Evolutionary conservation across 2,329 filamentous ascomycete species (phyloP), one percentile per base, ranked within the genome.

Genomic region (Claviceps fusiformis): DNA sequence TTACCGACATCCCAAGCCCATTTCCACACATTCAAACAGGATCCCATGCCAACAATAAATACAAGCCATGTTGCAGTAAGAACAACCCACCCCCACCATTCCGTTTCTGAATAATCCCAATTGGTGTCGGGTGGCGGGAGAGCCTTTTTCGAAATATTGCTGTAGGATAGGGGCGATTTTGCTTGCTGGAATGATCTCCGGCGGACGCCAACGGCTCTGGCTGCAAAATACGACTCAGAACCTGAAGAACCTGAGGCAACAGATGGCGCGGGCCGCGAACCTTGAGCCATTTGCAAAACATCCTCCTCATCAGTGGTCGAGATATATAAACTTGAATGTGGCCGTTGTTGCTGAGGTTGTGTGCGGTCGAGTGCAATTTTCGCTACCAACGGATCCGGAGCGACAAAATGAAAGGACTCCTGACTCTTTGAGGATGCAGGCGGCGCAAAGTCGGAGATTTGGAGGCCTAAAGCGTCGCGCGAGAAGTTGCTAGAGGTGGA

Each of bases 1-100:
- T 92, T 90, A 49, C 92, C 92, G 2, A 97, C 92, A 73, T 97
- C 92, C 93, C 93, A 98, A 2, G 93, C 93, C 93, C 93, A 98
- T 69, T 85, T 93, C 93, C 93, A 98, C 27, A 97, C 83, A 27
- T 87, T 92, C 49, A 97, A 78, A 68, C 90, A 96, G 52, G 88
- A 95, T 54, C 93, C 93, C 87, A 98, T 97, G 37, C 93, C 93
- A 0, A 93, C 82, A 24, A 97, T 90, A 68, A 98, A 97, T 31
- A 96, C 90, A 48, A 95, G 73, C 93, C 95, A 98, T 0, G 95
- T 98, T 50, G 89, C 85, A 45, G 87, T 73, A 37, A 98, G 75
- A 50, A 98, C 86, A 8, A 95, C 85, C 89, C 92, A 98, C 0
- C 93, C 93, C 92, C 93, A 98, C 84, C 89, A 95, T 64, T 93